Conservation (phyloP, 345 rosid species). For the Gossypium stocksii region DNA sequence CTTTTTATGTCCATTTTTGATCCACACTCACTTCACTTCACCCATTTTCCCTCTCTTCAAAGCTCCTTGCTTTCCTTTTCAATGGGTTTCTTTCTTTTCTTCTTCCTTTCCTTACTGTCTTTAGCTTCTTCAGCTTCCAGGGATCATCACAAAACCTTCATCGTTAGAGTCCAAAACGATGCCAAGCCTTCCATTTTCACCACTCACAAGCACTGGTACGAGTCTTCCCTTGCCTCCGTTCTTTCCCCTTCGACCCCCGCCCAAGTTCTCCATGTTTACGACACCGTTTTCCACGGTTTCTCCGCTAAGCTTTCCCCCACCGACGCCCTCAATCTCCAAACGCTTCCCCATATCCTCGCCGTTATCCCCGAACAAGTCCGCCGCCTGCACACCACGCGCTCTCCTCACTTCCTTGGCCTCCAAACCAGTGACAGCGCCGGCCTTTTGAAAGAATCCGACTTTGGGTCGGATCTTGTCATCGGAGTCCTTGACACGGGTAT, state of each 20-base stretch:
- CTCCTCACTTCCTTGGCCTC: conserved; percentile 90
- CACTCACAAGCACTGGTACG: conserved; percentile 84
- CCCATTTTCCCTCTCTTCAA: background rate
- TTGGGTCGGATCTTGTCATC: conserved; percentile 90
- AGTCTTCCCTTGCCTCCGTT: conserved; percentile 43
- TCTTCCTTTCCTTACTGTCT: conserved; percentile 21
- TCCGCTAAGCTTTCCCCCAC: conserved; percentile 57
- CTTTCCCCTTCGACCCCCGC: conserved; percentile 23
- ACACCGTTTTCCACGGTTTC: conserved; percentile 93
- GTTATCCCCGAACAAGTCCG: conserved; percentile 75
- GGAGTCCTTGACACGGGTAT: conserved; percentile 91
- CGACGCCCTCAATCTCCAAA: conserved; percentile 39
- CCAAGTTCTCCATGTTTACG: conserved; percentile 69
- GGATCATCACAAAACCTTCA: conserved; percentile 39
- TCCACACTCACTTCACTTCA: conserved; percentile 4
- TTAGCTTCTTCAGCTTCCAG: conserved; percentile 31
- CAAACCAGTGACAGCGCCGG: conserved; percentile 59
- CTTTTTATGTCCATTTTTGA: conserved; percentile 8
- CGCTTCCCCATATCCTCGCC: conserved; percentile 53
- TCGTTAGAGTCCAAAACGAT: conserved; percentile 46
- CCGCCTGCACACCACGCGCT: conserved; percentile 73
- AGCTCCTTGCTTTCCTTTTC: conserved; percentile 18
- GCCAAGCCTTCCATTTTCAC: conserved; percentile 85
- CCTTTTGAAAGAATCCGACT: conserved; percentile 71
- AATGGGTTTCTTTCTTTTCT: conserved; percentile 27